Percentiles rank a stretch among this genome's conserved stretches.
phyloP scores from a whole-genome alignment of 805 yeast genomes.

The Candida boidinii region DNA sequence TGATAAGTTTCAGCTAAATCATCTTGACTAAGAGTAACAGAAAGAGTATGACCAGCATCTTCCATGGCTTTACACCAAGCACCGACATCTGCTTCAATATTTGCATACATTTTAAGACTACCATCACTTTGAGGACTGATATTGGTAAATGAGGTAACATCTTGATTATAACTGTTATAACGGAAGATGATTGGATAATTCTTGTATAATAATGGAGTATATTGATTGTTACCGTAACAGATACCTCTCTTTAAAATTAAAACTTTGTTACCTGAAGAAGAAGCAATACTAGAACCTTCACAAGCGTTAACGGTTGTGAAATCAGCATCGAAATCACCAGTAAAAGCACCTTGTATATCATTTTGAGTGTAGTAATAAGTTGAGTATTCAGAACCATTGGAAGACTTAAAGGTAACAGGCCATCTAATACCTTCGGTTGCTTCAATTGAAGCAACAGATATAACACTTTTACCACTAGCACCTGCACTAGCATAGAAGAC shows the following conservation, averaged over 20 bases:
- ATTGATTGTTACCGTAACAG: conserved; percentile 1
- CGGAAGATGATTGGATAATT: neutral
- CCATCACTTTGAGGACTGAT: neutral
- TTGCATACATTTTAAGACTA: neutral
- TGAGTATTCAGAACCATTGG: conserved; percentile 1
- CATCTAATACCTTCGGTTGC: conserved; percentile 5
- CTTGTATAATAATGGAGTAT: neutral
- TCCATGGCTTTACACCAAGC: conserved; percentile 2
- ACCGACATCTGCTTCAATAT: conserved; percentile 4
- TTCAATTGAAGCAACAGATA: conserved; percentile 7
- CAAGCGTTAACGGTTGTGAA: conserved; percentile 1
- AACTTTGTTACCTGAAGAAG: neutral
- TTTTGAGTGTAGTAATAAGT: conserved; percentile 1
- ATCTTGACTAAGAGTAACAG: neutral
- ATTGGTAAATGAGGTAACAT: neutral
- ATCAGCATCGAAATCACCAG: conserved; percentile 1
- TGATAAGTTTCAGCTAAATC: neutral
- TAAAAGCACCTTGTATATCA: neutral
- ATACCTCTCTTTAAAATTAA: conserved; percentile 1
- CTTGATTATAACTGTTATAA: conserved; percentile 2
- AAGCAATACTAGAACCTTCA: neutral
- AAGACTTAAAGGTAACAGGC: conserved; percentile 4
- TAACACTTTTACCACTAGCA: conserved; percentile 5
- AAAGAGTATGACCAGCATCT: conserved; percentile 2
- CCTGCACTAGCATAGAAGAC: conserved; percentile 6